A percentile compares a stretch with the other conserved stretches of the same genome.
Evolutionary conservation across 768 basidiomycete genomes (phyloP).

Genomic region (Lentinula edodes): DNA sequence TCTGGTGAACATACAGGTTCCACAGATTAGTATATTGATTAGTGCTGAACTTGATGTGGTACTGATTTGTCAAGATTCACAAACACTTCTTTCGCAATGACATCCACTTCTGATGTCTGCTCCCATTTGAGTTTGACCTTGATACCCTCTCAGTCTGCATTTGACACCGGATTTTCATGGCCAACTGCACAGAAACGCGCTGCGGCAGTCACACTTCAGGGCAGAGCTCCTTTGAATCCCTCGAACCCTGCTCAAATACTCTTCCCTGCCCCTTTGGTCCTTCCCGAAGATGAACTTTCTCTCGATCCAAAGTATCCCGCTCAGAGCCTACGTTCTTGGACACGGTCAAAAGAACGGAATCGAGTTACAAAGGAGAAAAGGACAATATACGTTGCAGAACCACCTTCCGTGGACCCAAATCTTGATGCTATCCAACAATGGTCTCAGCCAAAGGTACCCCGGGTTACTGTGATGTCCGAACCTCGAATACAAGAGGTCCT

Average conservation of each 20-base stretch:
- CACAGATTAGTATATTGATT: no score
- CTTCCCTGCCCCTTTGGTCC: slow-evolving; percentile 27
- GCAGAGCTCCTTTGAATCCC: not conserved
- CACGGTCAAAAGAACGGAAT: slow-evolving; percentile 24
- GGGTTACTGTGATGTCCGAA: not conserved
- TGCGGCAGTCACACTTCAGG: not conserved
- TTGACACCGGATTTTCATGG: not conserved
- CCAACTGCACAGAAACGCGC: not conserved
- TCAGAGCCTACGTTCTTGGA: slow-evolving; percentile 26
- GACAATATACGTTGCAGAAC: slow-evolving; percentile 25
- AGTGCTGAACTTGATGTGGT: not conserved
- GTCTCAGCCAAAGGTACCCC: slow-evolving; percentile 11
- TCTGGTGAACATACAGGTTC: no score
- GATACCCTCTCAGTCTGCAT: not conserved
- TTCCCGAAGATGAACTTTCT: slow-evolving; percentile 27
- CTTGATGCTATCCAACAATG: slow-evolving; percentile 20
- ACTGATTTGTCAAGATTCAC: not conserved
- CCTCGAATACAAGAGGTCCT: slow-evolving; percentile 19
- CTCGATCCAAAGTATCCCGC: slow-evolving; percentile 28
- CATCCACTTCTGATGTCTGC: not conserved
- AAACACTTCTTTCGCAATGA: not conserved
- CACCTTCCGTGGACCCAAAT: slow-evolving; percentile 19
- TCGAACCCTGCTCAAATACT: not conserved
- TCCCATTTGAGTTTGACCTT: not conserved
- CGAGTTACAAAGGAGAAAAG: slow-evolving; percentile 20